Evolutionary conservation across 257 asterid species (phyloP), one percentile per base, ranked within the genome.

Genomic region (Verbena officinalis): DNA sequence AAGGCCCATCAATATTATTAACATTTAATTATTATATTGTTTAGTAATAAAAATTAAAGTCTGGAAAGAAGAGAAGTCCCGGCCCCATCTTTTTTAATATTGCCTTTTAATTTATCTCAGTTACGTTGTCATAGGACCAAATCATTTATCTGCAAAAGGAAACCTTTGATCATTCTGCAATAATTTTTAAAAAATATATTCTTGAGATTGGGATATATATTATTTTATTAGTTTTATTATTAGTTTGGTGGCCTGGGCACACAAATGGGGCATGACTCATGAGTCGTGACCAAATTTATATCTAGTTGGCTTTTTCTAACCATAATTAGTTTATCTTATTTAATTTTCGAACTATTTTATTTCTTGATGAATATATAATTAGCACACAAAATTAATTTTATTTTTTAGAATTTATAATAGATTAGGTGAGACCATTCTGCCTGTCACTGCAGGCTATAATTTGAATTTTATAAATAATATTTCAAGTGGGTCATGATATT

Each of bases 61-160:
- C 55, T 27, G 17, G 15, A 30, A 45, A 45, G 0, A 24, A 27
- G 4, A 7, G 43, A 20, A 24, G 15, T 15, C 40, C 53, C 53
- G 40, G n/a, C n/a, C n/a, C n/a, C n/a, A n/a, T 30, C n/a, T 31
- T 36, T n/a, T 36, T 36, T 3, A 27, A 2, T 27, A 27, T 27
- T 27, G 33, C 33, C 2, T 5, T 27, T 38, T 51, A 36, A 12
- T 2, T 36, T 51, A 36, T 19, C n/a, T 51, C 3, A 64, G 7
- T 60, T 20, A 14, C 22, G 39, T 27, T 27, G 59, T 22, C 48
- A 21, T 33, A 23, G 22, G 23, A 67, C 34, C 60, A 34, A 46
- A 58, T 68, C 67, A 68, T 34, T 48, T 22, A 68, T 58, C 67
- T 31, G 59, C 55, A 58, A 56, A 67, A 42, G 22, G 46, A 44